phyloP scores from a whole-genome alignment of 495 filamentous ascomycete species.

The Penicillium fimorum region DNA sequence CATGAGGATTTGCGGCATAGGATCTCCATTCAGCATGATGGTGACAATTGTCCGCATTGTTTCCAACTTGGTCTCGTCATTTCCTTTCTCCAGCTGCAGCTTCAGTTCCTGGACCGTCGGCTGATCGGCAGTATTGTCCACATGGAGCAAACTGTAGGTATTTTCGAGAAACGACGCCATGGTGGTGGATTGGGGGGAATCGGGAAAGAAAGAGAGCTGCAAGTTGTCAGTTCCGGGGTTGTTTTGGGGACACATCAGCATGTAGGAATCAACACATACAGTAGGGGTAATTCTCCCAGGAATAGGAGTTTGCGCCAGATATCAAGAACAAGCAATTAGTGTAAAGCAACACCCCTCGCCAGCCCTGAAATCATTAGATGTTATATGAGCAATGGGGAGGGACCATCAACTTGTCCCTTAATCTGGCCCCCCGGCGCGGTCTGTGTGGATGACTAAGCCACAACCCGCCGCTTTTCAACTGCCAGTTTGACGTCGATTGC shows the following conservation, averaged over 20 bases:
- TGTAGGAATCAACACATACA: constrained; percentile 23
- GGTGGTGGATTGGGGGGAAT: constrained; percentile 42
- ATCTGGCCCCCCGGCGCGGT: constrained; percentile 38
- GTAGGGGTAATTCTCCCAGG: constrained; percentile 31
- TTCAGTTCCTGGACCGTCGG: constrained; percentile 88
- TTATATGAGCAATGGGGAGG: constrained; percentile 30
- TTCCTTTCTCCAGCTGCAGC: constrained; percentile 94
- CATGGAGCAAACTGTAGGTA: constrained; percentile 89
- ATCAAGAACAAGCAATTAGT: constrained; percentile 31
- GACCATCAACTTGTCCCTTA: constrained; percentile 46
- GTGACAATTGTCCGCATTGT: constrained; percentile 98
- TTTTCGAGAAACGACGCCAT: constrained; percentile 96
- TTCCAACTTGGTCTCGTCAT: constrained; percentile 93
- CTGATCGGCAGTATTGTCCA: constrained; percentile 92
- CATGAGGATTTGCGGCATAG: constrained; percentile 94
- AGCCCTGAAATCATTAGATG: constrained; percentile 41
- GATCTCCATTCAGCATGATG: constrained; percentile 96
- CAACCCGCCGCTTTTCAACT: constrained; percentile 27
- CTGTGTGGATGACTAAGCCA: constrained; percentile 53
- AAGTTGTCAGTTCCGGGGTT: constrained; percentile 42
- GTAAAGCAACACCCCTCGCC: constrained; percentile 45
- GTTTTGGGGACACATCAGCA: constrained; percentile 35
- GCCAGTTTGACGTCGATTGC: constrained; percentile 21
- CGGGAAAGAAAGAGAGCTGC: constrained; percentile 37
- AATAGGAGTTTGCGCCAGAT: constrained; percentile 19